Evolutionary conservation across 352 stramenopile species (phyloP).

Genomic region (Globisporangium spiculum): DNA sequence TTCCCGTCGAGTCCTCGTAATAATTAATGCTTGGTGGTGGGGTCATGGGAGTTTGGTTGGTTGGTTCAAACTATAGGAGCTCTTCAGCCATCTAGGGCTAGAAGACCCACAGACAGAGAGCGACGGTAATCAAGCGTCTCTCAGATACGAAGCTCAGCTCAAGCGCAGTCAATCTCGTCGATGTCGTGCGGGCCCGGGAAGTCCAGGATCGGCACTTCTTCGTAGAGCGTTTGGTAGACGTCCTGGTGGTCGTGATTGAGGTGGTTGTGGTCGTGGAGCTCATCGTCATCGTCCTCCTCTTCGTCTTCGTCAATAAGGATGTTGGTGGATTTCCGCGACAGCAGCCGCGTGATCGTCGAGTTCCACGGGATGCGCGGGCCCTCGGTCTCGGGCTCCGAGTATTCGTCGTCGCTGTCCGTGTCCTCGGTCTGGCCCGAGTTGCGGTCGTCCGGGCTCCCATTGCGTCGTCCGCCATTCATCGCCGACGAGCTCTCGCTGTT

Average conservation of each 20-base stretch:
- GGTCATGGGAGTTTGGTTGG: neutral
- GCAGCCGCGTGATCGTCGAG: conserved; percentile 38
- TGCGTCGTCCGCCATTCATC: neutral
- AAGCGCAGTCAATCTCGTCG: conserved; percentile 46
- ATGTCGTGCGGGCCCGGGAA: conserved; percentile 34
- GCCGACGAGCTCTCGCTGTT: conserved; percentile 4
- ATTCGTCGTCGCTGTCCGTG: conserved; percentile 22
- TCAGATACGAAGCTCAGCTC: neutral
- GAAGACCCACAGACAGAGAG: neutral
- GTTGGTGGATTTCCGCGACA: conserved; percentile 51
- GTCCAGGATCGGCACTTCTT: conserved; percentile 60
- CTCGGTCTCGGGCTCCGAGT: conserved; percentile 32
- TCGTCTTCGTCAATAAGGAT: conserved; percentile 61
- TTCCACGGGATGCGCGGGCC: conserved; percentile 42
- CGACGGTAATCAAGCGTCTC: neutral
- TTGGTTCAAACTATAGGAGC: neutral
- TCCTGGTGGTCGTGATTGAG: conserved; percentile 2
- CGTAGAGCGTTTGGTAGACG: conserved; percentile 15
- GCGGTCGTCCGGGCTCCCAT: neutral
- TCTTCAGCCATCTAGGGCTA: neutral
- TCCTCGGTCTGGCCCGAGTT: conserved; percentile 28
- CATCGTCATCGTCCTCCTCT: conserved; percentile 28
- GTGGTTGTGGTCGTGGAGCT: neutral
- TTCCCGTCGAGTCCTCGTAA: conserved; percentile 12
- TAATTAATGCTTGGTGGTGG: conserved; percentile 15